Conservation (phyloP, 331 rosid species). For the Malus hybrid region DNA sequence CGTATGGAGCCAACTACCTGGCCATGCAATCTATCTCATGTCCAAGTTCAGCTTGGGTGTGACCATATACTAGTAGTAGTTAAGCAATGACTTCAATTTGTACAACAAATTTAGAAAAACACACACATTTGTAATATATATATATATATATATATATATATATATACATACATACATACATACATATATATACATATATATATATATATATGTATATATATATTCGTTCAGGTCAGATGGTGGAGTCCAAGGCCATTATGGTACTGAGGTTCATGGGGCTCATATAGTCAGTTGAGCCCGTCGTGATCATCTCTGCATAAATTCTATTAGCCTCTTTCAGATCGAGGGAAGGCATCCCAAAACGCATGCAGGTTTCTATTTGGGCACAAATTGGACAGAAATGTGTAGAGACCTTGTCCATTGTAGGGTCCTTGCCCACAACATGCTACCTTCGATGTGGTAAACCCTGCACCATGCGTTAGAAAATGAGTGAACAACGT, state of each 20-base stretch:
- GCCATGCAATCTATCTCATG: constrained; percentile 91
- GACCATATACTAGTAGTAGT: no score
- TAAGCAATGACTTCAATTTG: no score
- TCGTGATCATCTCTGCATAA: constrained; percentile 46
- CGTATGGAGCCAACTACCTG: constrained; percentile 55
- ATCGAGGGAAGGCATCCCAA: constrained; percentile 87
- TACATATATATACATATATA: no score
- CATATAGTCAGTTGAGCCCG: constrained; percentile 49
- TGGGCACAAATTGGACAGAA: constrained; percentile 55
- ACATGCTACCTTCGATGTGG: constrained; percentile 56
- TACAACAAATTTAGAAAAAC: no score
- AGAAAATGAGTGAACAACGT: no score
- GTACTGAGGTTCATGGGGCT: constrained; percentile 76
- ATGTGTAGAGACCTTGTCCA: constrained; percentile 69
- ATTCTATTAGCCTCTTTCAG: constrained; percentile 54
- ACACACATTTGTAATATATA: no score
- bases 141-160: no score
- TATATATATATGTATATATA: no score
- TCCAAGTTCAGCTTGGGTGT: constrained; percentile 80
- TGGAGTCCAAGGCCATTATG: constrained; percentile 53
- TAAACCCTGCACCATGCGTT: constrained; percentile 38
- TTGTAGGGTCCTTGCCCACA: constrained; percentile 91
- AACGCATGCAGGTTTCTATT: constrained; percentile 51
- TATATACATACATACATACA: no score
- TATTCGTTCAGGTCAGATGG: not conserved